A percentile compares a stretch with the other conserved stretches of the same genome.
Conservation (phyloP, 2,329 filamentous ascomycete species). For the Sclerotiophoma versabilis region DNA sequence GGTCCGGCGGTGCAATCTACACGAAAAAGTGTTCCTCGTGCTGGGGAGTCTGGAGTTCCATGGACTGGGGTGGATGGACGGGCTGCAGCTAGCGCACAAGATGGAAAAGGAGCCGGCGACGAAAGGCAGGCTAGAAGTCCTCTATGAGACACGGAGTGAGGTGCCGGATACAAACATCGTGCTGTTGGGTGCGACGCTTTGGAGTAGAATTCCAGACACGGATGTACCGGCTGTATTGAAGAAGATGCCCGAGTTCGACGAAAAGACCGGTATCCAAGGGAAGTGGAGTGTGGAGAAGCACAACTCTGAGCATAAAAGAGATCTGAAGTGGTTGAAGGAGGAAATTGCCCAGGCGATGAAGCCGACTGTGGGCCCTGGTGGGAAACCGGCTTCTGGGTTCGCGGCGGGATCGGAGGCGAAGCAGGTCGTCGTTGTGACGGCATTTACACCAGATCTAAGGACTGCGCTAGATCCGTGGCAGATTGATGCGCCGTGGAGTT, state of each 20-base stretch:
- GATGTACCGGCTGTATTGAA: conserved; percentile 50
- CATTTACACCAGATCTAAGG: conserved; percentile 63
- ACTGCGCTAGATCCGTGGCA: conserved; percentile 61
- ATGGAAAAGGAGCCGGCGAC: conserved; percentile 38
- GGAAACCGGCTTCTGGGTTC: conserved; percentile 3
- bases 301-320: conserved; percentile 56
- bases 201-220: conserved; percentile 58
- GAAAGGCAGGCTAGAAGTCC: conserved; percentile 51
- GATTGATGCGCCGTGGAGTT: conserved; percentile 54
- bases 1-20: conserved; percentile 36
- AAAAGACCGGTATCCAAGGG: conserved; percentile 51
- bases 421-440: conserved; percentile 61
- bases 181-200: conserved; percentile 65
- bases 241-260: conserved; percentile 62
- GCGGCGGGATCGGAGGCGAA: not conserved
- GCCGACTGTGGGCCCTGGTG: not conserved
- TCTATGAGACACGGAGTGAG: conserved; percentile 55
- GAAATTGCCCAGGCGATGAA: conserved; percentile 33
- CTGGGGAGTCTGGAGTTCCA: conserved; percentile 40
- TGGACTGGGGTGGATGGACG: conserved; percentile 33
- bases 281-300: conserved; percentile 61
- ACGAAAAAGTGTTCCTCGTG: conserved; percentile 40
- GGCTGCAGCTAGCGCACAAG: conserved; percentile 33
- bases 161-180: conserved; percentile 54
- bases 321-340: conserved; percentile 59